Conservation (phyloP, 768 basidiomycete genomes). For the Leccinum aurantiacum region DNA sequence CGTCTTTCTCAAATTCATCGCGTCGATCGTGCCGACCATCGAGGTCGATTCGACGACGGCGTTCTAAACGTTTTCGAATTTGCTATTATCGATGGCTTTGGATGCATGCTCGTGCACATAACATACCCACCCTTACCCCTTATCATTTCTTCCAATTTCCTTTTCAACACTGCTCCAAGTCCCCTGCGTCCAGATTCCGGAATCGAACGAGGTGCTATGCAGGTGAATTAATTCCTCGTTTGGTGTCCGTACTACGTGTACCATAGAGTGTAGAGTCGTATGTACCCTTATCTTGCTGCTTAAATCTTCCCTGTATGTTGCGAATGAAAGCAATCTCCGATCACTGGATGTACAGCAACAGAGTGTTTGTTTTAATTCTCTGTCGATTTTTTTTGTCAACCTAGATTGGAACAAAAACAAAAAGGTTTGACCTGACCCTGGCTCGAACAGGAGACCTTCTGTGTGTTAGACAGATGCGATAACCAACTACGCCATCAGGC, state of each 20-base stretch:
- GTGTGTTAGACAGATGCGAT: constrained; percentile 82
- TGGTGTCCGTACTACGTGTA: constrained; percentile 10
- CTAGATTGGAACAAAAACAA: constrained; percentile 1
- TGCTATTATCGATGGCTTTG: not conserved
- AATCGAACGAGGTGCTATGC: not conserved
- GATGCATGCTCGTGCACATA: not conserved
- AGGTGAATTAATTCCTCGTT: not conserved
- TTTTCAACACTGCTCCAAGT: not conserved
- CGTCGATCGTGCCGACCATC: constrained; percentile 97
- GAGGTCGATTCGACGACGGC: constrained; percentile 93
- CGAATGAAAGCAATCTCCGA: too few relatives aligned
- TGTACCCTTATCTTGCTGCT: constrained; percentile 24
- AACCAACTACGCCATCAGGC: constrained; percentile 52
- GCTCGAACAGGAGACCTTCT: constrained; percentile 71
- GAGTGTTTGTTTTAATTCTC: not conserved
- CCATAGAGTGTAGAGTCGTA: constrained; percentile 26
- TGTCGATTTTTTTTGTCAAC: too few relatives aligned
- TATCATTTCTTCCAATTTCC: not conserved
- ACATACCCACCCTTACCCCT: not conserved
- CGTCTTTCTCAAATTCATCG: constrained; percentile 99
- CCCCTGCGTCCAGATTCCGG: constrained; percentile 4
- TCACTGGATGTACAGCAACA: too few relatives aligned
- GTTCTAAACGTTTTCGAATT: constrained; percentile 40
- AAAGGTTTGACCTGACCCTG: constrained; percentile 43
- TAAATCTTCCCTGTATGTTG: constrained; percentile 3